Evolutionary conservation across 345 rosid species (phyloP), one percentile per base, ranked within the genome.

Genomic region (Gossypium turneri): DNA sequence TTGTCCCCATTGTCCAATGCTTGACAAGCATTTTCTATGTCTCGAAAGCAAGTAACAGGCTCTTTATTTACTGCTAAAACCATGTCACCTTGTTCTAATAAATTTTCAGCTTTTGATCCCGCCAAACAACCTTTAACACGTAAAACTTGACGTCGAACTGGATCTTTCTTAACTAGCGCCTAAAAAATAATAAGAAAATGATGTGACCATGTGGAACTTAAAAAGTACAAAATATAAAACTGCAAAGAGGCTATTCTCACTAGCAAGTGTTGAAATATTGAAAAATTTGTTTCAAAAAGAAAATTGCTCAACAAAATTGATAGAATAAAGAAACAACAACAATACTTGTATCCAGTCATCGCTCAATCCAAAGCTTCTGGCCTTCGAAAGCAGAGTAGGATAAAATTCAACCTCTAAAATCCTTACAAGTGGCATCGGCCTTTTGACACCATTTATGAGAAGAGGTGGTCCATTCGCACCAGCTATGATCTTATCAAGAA

Each of bases 81-180:
- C 98, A 95, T 93, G 84, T 95, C 98, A 6, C 98, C 98, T 85
- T 90, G 91, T 82, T 95, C 97, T 52, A 95, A 84, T 75, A 89
- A 77, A 62, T 85, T 90, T 76, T 89, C 96, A 75, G 99, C 98
- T 75, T 90, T 91, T 72, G 99, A 95, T 75, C 97, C 97, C 44
- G 94, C 98, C 81, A 90, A 82, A 85, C 99, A 91, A 76, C 97
- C 91, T 83, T 93, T 95, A 25, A 91, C 97, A 10, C 97, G 96
- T 67, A 95, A 85, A 78, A 95, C 93, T 80, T 93, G 97, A 57
- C 92, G 87, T 76, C 97, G 89, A 56, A 89, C 79, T 27, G 97
- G 92, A 85, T 95, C 98, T 78, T 89, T 95, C 84, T 90, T 91
- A 53, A 88, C 88, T 48, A 95, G 89, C 67, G 87, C 90, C 98